phyloP scores from a whole-genome alignment of 768 basidiomycete species.

The Phylloporus arenicola region DNA sequence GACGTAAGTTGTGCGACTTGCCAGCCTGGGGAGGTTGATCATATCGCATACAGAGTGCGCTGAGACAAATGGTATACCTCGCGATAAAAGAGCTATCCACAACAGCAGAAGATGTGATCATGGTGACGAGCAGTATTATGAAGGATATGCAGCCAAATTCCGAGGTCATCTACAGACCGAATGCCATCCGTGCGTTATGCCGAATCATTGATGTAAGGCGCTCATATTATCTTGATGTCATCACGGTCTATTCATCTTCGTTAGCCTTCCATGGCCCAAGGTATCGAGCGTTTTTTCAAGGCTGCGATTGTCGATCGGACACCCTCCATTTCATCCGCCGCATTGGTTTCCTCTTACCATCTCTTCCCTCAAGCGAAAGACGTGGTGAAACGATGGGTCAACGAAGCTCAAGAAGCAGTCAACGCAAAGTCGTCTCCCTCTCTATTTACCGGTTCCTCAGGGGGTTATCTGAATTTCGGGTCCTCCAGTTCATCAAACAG shows the following conservation, averaged over 20 bases:
- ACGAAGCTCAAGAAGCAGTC: constrained; percentile 95
- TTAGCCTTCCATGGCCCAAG: constrained; percentile 99
- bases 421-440: constrained; percentile 76
- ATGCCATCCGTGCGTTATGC: constrained; percentile 93
- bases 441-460: constrained; percentile 54
- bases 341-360: constrained; percentile 95
- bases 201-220: constrained; percentile 89
- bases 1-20: constrained; percentile 61
- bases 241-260: constrained; percentile 5
- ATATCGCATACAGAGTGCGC: constrained; percentile 59
- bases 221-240: constrained; percentile 32
- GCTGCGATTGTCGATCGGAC: constrained; percentile 97
- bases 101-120: constrained; percentile 98
- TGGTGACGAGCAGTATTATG: constrained; percentile 99
- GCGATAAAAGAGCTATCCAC: constrained; percentile 96
- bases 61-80: constrained; percentile 97
- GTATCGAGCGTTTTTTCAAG: constrained; percentile 98
- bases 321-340: constrained; percentile 91
- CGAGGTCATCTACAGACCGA: constrained; percentile 97
- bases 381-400: constrained; percentile 98
- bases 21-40: constrained; percentile 1
- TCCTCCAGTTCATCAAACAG: constrained; percentile 45
- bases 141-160: constrained; percentile 99
- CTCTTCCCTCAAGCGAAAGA: constrained; percentile 90
- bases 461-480: constrained; percentile 73